Percentiles rank a stretch among this genome's conserved stretches.
phyloP scores from a whole-genome alignment of 768 basidiomycete genomes.

The Boletus reticuloceps region DNA sequence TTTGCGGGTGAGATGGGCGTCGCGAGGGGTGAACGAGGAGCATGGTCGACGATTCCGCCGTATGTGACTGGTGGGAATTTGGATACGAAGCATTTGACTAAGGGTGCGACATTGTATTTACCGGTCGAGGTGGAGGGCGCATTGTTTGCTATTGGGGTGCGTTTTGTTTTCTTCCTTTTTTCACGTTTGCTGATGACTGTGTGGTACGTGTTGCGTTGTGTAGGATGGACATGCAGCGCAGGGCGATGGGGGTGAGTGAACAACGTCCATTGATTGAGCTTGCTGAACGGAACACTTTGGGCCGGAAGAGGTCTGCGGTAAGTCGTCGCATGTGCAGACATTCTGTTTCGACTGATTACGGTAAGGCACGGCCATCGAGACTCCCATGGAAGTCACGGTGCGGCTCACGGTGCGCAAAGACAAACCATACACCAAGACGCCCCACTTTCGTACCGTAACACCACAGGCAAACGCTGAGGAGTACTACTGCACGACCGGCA shows the following conservation, averaged over 20 bases:
- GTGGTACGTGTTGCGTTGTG: neutral
- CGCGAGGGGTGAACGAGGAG: slow-evolving; percentile 46
- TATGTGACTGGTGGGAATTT: slow-evolving; percentile 61
- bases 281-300: neutral
- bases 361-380: slow-evolving; percentile 61
- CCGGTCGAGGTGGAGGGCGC: slow-evolving; percentile 61
- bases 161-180: neutral
- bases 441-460: slow-evolving; percentile 46
- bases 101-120: slow-evolving; percentile 56
- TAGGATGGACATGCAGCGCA: slow-evolving; percentile 68
- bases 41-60: slow-evolving; percentile 61
- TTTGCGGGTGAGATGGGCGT: slow-evolving; percentile 69
- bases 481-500: slow-evolving; percentile 58
- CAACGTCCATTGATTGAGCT: neutral
- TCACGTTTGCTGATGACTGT: neutral
- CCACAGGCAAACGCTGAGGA: slow-evolving; percentile 25
- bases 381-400: slow-evolving; percentile 54
- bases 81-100: slow-evolving; percentile 54
- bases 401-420: slow-evolving; percentile 57
- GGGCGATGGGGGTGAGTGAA: slow-evolving; percentile 56
- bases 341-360: neutral
- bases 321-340: slow-evolving; percentile 11
- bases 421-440: slow-evolving; percentile 54
- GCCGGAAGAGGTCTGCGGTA: slow-evolving; percentile 56
- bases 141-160: slow-evolving; percentile 57